Evolutionary conservation across 2,329 filamentous ascomycete species (phyloP).

Genomic region (Aspergillus felis): DNA sequence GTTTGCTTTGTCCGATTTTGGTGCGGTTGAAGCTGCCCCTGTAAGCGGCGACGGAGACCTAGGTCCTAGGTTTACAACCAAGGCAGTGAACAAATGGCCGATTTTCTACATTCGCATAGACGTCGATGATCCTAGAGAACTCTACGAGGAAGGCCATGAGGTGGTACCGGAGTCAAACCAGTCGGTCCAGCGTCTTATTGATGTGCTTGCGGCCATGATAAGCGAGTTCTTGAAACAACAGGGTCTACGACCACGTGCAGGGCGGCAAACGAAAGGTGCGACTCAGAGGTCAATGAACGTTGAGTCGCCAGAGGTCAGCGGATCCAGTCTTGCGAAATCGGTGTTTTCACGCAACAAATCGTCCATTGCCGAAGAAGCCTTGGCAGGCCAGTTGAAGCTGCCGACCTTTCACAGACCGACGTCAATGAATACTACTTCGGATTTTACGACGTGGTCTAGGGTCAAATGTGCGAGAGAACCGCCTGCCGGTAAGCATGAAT

Average conservation of each 20-base stretch:
- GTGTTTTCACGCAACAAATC: not conserved
- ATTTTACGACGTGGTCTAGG: slow-evolving; percentile 40
- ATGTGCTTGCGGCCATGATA: slow-evolving; percentile 65
- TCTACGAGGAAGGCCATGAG: slow-evolving; percentile 38
- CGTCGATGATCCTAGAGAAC: slow-evolving; percentile 40
- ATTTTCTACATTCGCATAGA: slow-evolving; percentile 80
- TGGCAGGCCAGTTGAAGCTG: slow-evolving; percentile 25
- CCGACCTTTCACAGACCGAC: slow-evolving; percentile 22
- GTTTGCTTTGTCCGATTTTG: slow-evolving; percentile 75
- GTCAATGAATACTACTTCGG: slow-evolving; percentile 7
- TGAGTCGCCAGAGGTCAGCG: not conserved
- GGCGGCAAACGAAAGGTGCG: slow-evolving; percentile 15
- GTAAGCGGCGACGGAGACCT: slow-evolving; percentile 35
- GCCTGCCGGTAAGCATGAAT: not conserved
- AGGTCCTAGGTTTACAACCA: slow-evolving; percentile 52
- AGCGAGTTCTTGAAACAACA: slow-evolving; percentile 72
- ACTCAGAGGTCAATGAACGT: slow-evolving; percentile 3
- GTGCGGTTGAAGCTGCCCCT: slow-evolving; percentile 50
- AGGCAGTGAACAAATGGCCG: slow-evolving; percentile 75
- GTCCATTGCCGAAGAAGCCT: slow-evolving; percentile 21
- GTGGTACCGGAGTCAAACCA: slow-evolving; percentile 31
- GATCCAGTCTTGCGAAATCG: not conserved
- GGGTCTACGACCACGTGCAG: slow-evolving; percentile 57
- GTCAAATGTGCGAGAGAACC: slow-evolving; percentile 34
- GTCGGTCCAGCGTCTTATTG: slow-evolving; percentile 54